Percentiles rank a stretch among this genome's conserved stretches.
phyloP scores from a whole-genome alignment of 2,329 filamentous ascomycete genomes.

The Aspergillus pseudoglaucus region DNA sequence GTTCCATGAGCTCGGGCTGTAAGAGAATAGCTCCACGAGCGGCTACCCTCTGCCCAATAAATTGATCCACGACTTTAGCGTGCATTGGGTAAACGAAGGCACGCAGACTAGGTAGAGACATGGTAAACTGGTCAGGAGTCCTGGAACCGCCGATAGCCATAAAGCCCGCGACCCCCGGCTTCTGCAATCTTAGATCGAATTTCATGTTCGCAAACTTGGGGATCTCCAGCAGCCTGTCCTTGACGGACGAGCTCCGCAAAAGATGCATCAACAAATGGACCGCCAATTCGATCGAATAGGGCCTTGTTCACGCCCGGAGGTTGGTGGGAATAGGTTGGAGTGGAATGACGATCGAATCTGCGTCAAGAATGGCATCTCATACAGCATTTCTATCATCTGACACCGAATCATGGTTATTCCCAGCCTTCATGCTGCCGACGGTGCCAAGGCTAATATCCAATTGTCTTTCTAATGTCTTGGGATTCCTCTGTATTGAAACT shows the following conservation, averaged over 20 bases:
- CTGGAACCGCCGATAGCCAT: not conserved
- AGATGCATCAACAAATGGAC: not conserved
- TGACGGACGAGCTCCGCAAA: not conserved
- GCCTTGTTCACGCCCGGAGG: not conserved
- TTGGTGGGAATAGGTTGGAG: not conserved
- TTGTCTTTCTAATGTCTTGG: not conserved
- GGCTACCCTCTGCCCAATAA: not conserved
- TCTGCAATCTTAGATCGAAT: not conserved
- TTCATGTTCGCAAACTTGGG: not conserved
- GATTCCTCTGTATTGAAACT: not conserved
- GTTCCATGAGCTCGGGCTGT: not conserved
- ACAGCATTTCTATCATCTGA: not conserved
- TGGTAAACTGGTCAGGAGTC: not conserved
- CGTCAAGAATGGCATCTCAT: not conserved
- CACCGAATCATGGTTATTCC: too few relatives aligned
- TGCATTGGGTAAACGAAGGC: not conserved
- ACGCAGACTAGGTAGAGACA: not conserved
- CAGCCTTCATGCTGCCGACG: not conserved
- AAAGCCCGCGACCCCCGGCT: not conserved
- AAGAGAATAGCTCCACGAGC: not conserved
- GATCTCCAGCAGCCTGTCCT: not conserved
- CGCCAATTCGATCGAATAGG: not conserved
- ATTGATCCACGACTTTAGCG: not conserved
- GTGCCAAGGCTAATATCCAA: not conserved
- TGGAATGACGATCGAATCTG: not conserved